Conservation (phyloP, 495 filamentous ascomycete genomes). For the Trichoderma asperelloides region DNA sequence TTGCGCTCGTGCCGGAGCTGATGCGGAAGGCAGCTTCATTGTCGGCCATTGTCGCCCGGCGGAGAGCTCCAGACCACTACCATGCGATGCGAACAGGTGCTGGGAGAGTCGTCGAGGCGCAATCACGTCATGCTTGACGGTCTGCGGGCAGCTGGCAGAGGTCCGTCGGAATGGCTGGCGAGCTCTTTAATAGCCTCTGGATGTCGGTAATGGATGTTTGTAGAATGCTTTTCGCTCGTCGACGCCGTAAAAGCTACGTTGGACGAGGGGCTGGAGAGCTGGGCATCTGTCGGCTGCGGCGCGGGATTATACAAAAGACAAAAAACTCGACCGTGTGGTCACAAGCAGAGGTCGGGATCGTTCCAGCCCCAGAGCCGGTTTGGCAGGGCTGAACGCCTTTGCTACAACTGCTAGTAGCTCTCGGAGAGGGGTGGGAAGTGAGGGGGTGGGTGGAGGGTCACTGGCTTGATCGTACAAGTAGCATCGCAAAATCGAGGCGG, state of each 20-base stretch:
- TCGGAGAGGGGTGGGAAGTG: not conserved
- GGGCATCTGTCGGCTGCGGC: not conserved
- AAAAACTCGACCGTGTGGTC: not conserved
- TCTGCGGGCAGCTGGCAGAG: not conserved
- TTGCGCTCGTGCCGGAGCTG: slow-evolving; percentile 55
- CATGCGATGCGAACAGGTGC: slow-evolving; percentile 3
- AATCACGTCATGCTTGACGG: slow-evolving; percentile 3
- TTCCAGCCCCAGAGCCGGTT: not conserved
- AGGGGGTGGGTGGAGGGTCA: slow-evolving; percentile 6
- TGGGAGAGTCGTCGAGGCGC: slow-evolving; percentile 6
- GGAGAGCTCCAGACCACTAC: slow-evolving; percentile 11
- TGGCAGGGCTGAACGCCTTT: slow-evolving; percentile 4
- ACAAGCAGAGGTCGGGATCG: not conserved
- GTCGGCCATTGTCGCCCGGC: slow-evolving; percentile 47
- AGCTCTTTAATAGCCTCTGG: not conserved
- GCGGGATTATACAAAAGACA: not conserved
- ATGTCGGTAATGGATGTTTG: not conserved
- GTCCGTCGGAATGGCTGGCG: not conserved
- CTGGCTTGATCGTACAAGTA: not conserved
- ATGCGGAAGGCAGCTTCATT: slow-evolving; percentile 46
- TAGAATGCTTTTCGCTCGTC: not conserved
- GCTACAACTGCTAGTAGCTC: not conserved
- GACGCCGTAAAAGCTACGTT: not conserved
- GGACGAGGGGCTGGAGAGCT: slow-evolving; percentile 3
- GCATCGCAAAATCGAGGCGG: not conserved